These are phyloP conservation scores for Talaromyces ruber DNA, from an alignment of 495 filamentous ascomycete species.

Conservation along the genomic window DNA sequence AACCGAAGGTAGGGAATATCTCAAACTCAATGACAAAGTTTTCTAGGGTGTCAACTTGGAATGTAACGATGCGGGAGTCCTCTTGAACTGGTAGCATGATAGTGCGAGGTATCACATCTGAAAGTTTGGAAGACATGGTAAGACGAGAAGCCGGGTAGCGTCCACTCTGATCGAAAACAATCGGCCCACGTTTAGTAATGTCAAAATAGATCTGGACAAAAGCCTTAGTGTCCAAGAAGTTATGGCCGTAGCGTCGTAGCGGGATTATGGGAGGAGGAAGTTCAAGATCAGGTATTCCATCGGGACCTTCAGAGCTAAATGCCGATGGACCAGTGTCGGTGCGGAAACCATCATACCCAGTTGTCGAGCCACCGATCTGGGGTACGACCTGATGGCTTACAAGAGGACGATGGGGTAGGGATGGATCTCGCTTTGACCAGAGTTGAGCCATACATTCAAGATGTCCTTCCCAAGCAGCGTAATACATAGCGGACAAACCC, in stretches of 20 bases:
- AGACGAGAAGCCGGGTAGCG: conserved; percentile 92
- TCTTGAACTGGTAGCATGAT: conserved; percentile 93
- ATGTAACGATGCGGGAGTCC: conserved; percentile 83
- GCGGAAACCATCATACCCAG: conserved; percentile 21
- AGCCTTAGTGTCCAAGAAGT: conserved; percentile 95
- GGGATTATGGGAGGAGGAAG: conserved; percentile 95
- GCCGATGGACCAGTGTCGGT: conserved; percentile 46
- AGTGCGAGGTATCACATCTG: conserved; percentile 92
- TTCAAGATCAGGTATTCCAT: conserved; percentile 86
- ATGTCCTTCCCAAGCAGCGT: conserved; percentile 97
- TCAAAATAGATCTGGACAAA: conserved; percentile 88
- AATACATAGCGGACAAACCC: conserved; percentile 89
- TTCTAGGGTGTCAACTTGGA: conserved; percentile 88
- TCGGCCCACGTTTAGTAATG: conserved; percentile 55
- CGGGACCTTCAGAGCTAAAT: conserved; percentile 59
- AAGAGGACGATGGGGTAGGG: conserved; percentile 20
- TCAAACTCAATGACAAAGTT: conserved; percentile 95
- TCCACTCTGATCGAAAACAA: conserved; percentile 87
- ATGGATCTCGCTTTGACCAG: conserved; percentile 38
- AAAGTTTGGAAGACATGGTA: conserved; percentile 91
- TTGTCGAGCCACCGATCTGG: conserved; percentile 26
- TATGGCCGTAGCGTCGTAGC: conserved; percentile 88
- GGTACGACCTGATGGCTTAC: conserved; percentile 25
- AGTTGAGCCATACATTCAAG: conserved; percentile 89
- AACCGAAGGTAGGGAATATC: conserved; percentile 94